Conservation (phyloP, 129 eudicot species). For the Sambucus nigra region DNA sequence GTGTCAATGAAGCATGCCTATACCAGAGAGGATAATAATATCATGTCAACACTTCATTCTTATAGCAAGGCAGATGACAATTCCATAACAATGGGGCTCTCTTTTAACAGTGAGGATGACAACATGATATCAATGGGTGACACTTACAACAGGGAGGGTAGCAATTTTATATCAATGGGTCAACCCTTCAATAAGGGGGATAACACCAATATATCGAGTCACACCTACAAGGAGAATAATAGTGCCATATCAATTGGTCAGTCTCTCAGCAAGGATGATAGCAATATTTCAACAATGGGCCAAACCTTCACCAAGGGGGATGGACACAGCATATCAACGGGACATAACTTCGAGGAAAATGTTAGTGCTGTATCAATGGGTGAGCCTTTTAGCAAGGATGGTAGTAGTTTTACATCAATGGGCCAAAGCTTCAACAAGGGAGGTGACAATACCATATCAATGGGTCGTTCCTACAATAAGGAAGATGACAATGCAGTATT, state of each 20-base stretch:
- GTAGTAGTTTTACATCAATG: slow-evolving; percentile 7
- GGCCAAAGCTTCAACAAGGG: slow-evolving; percentile 17
- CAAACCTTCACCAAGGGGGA: slow-evolving; percentile 30
- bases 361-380: slow-evolving; percentile 24
- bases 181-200: slow-evolving; percentile 22
- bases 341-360: slow-evolving; percentile 23
- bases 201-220: slow-evolving; percentile 9
- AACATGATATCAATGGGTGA: slow-evolving; percentile 21
- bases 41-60: slow-evolving; percentile 18
- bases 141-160: slow-evolving; percentile 24
- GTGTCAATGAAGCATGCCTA: slow-evolving; percentile 20
- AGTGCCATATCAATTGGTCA: slow-evolving; percentile 18
- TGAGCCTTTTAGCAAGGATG: slow-evolving; percentile 26
- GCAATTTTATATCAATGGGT: slow-evolving; percentile 23
- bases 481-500: slow-evolving; percentile 15
- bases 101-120: slow-evolving; percentile 26
- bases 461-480: slow-evolving; percentile 11
- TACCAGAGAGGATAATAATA: slow-evolving; percentile 19
- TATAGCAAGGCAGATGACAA: slow-evolving; percentile 27
- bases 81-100: slow-evolving; percentile 24
- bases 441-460: slow-evolving; percentile 14
- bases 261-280: slow-evolving; percentile 24
- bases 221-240: slow-evolving; percentile 18
- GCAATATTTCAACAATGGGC: slow-evolving; percentile 19
- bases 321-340: slow-evolving; percentile 20